phyloP scores from a whole-genome alignment of 495 filamentous ascomycete genomes.

The Trichoderma erinaceum region DNA sequence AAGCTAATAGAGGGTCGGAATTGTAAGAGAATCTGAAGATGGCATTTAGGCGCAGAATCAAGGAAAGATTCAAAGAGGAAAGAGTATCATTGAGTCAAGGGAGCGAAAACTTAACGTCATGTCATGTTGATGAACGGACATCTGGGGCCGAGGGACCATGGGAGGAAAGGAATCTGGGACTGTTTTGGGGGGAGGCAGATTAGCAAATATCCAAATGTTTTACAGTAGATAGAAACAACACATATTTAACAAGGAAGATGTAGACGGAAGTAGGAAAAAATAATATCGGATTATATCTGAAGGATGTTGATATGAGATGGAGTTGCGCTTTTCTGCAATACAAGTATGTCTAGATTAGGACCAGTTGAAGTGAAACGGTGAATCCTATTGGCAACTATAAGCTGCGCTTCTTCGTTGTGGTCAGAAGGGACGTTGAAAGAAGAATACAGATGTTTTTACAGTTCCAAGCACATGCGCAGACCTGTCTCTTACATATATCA shows the following conservation, averaged over 20 bases:
- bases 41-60: background rate
- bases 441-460: too few species aligned
- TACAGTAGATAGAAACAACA: constrained; percentile 4
- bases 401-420: too few species aligned
- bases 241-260: background rate
- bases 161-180: background rate
- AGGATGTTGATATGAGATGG: background rate
- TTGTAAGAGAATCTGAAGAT: background rate
- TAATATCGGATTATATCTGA: background rate
- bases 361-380: too few species aligned
- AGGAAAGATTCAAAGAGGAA: background rate
- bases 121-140: background rate
- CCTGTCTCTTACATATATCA: too few species aligned
- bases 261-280: background rate
- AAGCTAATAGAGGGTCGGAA: background rate
- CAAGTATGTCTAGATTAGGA: too few species aligned
- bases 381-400: too few species aligned
- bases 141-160: background rate
- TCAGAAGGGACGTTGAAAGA: too few species aligned
- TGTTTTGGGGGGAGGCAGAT: background rate
- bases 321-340: too few species aligned
- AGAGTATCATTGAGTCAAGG: background rate
- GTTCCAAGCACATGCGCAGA: too few species aligned
- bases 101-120: background rate
- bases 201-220: constrained; percentile 4